These are phyloP conservation scores for Millerozyma acaciae DNA, from an alignment of 805 yeast genomes.

Conservation along the genomic window DNA sequence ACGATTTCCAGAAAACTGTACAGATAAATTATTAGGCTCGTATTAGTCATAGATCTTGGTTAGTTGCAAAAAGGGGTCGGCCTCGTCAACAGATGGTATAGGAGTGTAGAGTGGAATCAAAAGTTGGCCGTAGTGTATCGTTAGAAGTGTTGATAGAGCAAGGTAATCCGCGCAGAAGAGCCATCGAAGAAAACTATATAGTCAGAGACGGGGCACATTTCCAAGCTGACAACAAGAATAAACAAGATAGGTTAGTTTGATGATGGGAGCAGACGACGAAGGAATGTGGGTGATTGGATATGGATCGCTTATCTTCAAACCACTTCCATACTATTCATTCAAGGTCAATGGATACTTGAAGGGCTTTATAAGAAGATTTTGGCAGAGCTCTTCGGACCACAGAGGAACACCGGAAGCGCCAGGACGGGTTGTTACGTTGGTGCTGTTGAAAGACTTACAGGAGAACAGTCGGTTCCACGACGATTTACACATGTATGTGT, in stretches of 20 bases:
- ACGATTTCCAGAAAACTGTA: no score
- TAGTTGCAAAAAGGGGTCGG: no score
- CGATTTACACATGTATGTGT: slow-evolving; percentile 38
- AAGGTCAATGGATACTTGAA: slow-evolving; percentile 67
- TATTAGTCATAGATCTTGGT: no score
- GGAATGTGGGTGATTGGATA: slow-evolving; percentile 85
- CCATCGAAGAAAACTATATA: no score
- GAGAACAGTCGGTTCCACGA: slow-evolving; percentile 34
- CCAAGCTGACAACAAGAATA: background rate
- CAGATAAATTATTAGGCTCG: no score
- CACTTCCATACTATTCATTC: slow-evolving; percentile 69
- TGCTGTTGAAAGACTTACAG: slow-evolving; percentile 55
- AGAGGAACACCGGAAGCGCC: slow-evolving; percentile 84
- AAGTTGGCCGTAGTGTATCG: no score
- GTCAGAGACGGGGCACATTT: no score
- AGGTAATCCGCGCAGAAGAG: no score
- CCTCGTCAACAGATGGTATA: no score
- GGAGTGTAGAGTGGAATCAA: no score
- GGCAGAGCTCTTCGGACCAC: slow-evolving; percentile 91
- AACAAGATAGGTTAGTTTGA: background rate
- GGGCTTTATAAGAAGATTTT: slow-evolving; percentile 79
- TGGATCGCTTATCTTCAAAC: slow-evolving; percentile 85
- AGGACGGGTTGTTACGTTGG: slow-evolving; percentile 83
- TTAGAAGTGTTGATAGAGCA: no score
- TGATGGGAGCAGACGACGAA: slow-evolving; percentile 6